A percentile compares a stretch with the other conserved stretches of the same genome.
phyloP scores from a whole-genome alignment of 208 protist genomes.

The Acanthamoeba royreba region DNA sequence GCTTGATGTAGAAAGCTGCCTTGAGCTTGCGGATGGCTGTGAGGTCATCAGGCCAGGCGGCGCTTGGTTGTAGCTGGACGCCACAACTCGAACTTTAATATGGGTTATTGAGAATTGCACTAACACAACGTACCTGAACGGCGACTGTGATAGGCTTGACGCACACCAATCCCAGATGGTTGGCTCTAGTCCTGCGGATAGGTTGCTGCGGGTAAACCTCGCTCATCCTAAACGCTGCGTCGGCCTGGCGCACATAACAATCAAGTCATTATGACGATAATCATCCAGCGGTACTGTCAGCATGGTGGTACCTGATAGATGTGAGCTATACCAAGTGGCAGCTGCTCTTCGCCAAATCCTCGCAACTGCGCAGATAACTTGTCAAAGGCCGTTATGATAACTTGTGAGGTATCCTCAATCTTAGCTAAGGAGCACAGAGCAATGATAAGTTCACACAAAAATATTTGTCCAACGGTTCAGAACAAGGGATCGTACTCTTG shows the following conservation, averaged over 20 bases:
- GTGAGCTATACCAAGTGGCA: not conserved
- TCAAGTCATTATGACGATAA: too few relatives aligned
- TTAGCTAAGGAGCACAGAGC: not conserved
- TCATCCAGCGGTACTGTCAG: too few relatives aligned
- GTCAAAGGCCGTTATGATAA: not conserved
- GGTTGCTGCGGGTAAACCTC: slow-evolving; percentile 3
- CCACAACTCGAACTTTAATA: too few relatives aligned
- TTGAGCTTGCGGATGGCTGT: slow-evolving; percentile 12
- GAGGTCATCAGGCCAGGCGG: not conserved
- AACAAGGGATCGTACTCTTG: not conserved
- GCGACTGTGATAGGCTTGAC: not conserved
- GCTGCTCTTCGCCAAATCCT: not conserved
- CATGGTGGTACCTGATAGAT: not conserved
- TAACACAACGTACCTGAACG: not conserved
- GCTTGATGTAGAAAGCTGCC: slow-evolving; percentile 16
- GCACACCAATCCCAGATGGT: not conserved
- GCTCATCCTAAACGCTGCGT: not conserved
- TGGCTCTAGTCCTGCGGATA: not conserved
- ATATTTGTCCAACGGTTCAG: too few relatives aligned
- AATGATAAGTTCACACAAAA: too few relatives aligned
- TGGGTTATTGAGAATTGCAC: too few relatives aligned
- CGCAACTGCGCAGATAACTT: not conserved
- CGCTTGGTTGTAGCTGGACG: too few relatives aligned
- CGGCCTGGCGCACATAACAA: too few relatives aligned
- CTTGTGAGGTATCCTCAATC: not conserved